Base-by-base conservation (phyloP, 192 early-diverging fungal genomes). In the Fimicolochytrium jonesii region DNA sequence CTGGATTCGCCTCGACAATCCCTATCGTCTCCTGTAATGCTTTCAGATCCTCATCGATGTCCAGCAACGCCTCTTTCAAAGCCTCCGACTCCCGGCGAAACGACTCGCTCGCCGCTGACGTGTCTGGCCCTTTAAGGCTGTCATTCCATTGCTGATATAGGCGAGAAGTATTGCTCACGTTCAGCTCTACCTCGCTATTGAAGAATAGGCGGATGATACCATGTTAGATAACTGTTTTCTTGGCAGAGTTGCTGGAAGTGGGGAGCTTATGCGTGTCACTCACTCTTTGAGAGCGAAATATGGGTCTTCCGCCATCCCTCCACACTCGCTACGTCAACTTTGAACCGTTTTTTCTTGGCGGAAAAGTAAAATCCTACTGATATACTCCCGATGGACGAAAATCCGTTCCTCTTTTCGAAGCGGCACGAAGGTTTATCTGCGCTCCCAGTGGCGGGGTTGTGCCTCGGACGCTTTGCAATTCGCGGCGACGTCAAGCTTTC, bases 21-120 rank as follows among this genome's bases (percentile, higher is more conserved):
- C 37, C 50, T 5, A 82, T 71, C 1, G 79, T 71, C 41, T 75
- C 76, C 10, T 70, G 65, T 22, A 81, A 56, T 28, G 77, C 79
- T 25, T 59, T 49, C 36, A 78, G 28, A 45, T 81, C 79, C 41
- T 47, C 73, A 28, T 52, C 64, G 42, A 77, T 77, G 54, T 57
- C 56, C 11, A 33, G 37, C 33, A 79, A 50, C 11, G 49, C 49
- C 33, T 60, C 63, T 23, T 39, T 39, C 15, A 71, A 42, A 35
- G 23, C 56, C 6, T 56, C 56, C 11, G 57, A 31, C 6, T 58
- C 57, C 49, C 69, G 45, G 20, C 52, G 47, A 33, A 68, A 60
- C 22, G 41, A 43, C 18, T 68, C 56, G 47, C 17, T 37, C 5
- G 41, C 52, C 28, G 66, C 44, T 7, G 67, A 64, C 1, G 61